Base-by-base conservation (phyloP, 768 basidiomycete species). In the Lentinula edodes region DNA sequence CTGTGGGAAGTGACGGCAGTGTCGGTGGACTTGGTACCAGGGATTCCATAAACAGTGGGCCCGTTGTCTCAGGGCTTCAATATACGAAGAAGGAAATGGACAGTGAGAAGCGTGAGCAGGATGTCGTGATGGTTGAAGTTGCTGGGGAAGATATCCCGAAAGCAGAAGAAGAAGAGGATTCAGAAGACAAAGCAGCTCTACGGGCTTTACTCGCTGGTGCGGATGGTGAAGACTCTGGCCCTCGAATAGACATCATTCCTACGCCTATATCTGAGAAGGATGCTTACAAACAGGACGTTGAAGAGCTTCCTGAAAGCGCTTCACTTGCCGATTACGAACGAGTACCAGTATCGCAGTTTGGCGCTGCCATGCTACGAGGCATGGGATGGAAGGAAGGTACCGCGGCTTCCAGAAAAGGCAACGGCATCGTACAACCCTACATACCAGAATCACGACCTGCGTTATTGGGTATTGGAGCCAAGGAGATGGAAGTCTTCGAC, bases 341-440 rank as follows among this genome's bases (percentile, higher is more conserved):
- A 18, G 85, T 98, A 0, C 97, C 97, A 0, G 88, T 99, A 15
- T 88, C 90, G 5, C 89, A 92, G 60, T 99, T 98, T 66, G 96
- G 97, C 6, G 87, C 90, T 5, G 97, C 97, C 6, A 82, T 98
- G 66, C 79, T 97, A 4, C 83, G 95, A 50, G 96, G 96, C 0
- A 98, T 98, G 97, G 95, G 95, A 2, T 98, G 94, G 94, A 91
- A 91, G 63, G 87, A 90, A 39, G 90, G 91, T 0, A 82, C 82
- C 3, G 85, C 88, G 4, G 91, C 91, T 2, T 80, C 86, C 23
- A 79, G 83, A 48, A 86, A 83, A 41, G 80, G 85, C 15, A 80
- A 83, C 62, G 90, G 86, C 2, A 70, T 86, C 15, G 79, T 84
- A 2, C 85, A 93, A 66, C 89, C 95, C 1, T 95, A 93, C 70